phyloP scores from a whole-genome alignment of 2,329 filamentous ascomycete species.

The Fusarium abutilonis region DNA sequence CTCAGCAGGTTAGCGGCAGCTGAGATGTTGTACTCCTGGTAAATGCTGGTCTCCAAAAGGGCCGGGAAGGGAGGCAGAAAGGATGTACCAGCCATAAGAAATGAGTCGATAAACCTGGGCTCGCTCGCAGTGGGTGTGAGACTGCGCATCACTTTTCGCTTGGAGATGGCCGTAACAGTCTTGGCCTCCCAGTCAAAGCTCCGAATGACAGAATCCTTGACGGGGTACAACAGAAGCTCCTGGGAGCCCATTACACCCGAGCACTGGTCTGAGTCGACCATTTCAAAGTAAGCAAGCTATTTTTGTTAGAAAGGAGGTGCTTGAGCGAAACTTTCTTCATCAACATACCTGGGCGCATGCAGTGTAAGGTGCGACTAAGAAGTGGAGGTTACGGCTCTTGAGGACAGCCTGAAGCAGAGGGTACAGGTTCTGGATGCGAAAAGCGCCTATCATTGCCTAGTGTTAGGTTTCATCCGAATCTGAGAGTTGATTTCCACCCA shows the following conservation, averaged over 20 bases:
- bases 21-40: conserved; percentile 69
- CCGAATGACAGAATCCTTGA: conserved; percentile 77
- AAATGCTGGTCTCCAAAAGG: conserved; percentile 68
- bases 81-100: conserved; percentile 83
- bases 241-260: conserved; percentile 85
- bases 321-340: background rate
- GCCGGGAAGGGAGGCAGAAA: conserved; percentile 84
- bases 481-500: conserved; percentile 51
- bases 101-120: conserved; percentile 82
- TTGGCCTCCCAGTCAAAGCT: conserved; percentile 74
- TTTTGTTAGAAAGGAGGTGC: conserved; percentile 24
- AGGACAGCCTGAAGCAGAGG: conserved; percentile 81
- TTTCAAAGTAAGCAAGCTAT: conserved; percentile 81
- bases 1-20: conserved; percentile 82
- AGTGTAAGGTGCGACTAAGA: conserved; percentile 86
- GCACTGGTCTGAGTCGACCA: conserved; percentile 71
- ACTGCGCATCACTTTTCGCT: conserved; percentile 74
- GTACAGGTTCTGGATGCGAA: conserved; percentile 76
- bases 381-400: conserved; percentile 73
- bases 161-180: conserved; percentile 70
- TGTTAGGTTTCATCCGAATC: conserved; percentile 42
- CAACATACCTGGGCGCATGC: conserved; percentile 81
- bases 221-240: conserved; percentile 85
- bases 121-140: conserved; percentile 72
- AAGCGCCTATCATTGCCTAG: conserved; percentile 65